These are phyloP conservation scores for Saccharomycopsis synnaedendra DNA, from an alignment of 805 yeast genomes.

Conservation along the genomic window DNA sequence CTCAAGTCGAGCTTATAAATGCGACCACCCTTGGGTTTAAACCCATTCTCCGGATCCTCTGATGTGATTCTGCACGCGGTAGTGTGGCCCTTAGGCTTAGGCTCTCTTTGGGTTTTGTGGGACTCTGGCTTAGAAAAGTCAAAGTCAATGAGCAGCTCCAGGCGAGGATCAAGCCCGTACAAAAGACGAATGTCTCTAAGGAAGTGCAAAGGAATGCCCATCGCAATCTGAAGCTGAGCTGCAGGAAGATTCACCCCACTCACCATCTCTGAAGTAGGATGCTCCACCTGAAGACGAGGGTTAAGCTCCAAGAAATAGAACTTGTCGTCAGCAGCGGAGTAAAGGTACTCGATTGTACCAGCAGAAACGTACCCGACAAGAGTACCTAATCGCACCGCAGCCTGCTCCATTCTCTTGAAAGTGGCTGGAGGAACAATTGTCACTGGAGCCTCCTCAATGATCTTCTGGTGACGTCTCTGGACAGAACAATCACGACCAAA, in stretches of 20 bases:
- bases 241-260: slow-evolving; percentile 97
- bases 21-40: slow-evolving; percentile 96
- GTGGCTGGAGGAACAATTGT: slow-evolving; percentile 84
- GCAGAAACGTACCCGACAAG: slow-evolving; percentile 98
- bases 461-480: slow-evolving; percentile 98
- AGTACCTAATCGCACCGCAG: slow-evolving; percentile 94
- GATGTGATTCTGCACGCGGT: slow-evolving; percentile 99
- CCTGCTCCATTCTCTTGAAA: slow-evolving; percentile 85
- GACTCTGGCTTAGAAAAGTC: slow-evolving; percentile 69
- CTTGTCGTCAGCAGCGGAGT: slow-evolving; percentile 87
- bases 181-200: slow-evolving; percentile 84
- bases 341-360: slow-evolving; percentile 96
- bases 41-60: slow-evolving; percentile 99
- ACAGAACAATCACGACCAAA: slow-evolving; percentile 99
- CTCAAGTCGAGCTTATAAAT: slow-evolving; percentile 93
- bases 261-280: slow-evolving; percentile 99
- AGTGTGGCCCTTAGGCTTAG: slow-evolving; percentile 95
- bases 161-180: slow-evolving; percentile 94
- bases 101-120: slow-evolving; percentile 74
- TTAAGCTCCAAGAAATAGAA: slow-evolving; percentile 94
- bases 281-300: slow-evolving; percentile 99
- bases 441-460: slow-evolving; percentile 98
- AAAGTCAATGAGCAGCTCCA: slow-evolving; percentile 82
- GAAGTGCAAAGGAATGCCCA: slow-evolving; percentile 98
- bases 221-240: slow-evolving; percentile 96